Percentiles rank a stretch among this genome's conserved stretches.
These are phyloP conservation scores for Naganishia liquefaciens DNA, from an alignment of 1,284 basidiomycete genomes.

Conservation along the genomic window DNA sequence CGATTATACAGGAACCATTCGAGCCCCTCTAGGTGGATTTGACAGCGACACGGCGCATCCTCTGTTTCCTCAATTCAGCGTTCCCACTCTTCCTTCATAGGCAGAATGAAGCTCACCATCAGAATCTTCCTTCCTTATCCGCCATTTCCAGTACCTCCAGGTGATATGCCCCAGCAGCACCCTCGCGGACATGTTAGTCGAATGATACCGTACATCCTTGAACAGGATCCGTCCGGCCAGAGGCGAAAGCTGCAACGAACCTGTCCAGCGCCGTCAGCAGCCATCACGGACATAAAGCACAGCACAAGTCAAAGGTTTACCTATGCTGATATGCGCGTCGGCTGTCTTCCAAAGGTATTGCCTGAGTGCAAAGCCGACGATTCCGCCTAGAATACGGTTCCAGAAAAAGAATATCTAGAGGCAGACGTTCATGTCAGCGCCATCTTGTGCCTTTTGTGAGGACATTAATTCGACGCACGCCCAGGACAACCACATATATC, in stretches of 20 bases:
- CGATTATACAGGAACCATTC: slow-evolving; percentile 90
- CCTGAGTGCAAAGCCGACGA: slow-evolving; percentile 57
- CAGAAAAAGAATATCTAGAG: slow-evolving; percentile 79
- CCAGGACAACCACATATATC: slow-evolving; percentile 65
- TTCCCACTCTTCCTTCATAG: slow-evolving; percentile 38
- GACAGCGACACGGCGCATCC: slow-evolving; percentile 70
- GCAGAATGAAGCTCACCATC: slow-evolving; percentile 16
- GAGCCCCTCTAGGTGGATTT: slow-evolving; percentile 73
- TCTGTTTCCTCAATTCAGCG: slow-evolving; percentile 33
- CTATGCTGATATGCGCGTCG: slow-evolving; percentile 51
- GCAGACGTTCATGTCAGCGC: not conserved
- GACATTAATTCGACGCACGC: slow-evolving; percentile 31
- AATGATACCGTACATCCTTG: slow-evolving; percentile 82
- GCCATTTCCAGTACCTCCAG: slow-evolving; percentile 88
- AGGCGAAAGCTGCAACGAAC: slow-evolving; percentile 87
- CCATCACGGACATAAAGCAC: no score
- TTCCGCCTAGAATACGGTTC: slow-evolving; percentile 74
- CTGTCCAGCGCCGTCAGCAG: no score
- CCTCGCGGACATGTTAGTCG: slow-evolving; percentile 81
- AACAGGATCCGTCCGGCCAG: slow-evolving; percentile 80
- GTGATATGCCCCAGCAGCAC: slow-evolving; percentile 78
- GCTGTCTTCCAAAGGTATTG: slow-evolving; percentile 49
- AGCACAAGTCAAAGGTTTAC: slow-evolving; percentile 1
- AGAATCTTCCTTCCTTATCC: slow-evolving; percentile 60
- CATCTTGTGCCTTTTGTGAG: not conserved